These are phyloP conservation scores for Filobasidium wieringae DNA, from an alignment of 768 basidiomycete genomes.

Conservation along the genomic window DNA sequence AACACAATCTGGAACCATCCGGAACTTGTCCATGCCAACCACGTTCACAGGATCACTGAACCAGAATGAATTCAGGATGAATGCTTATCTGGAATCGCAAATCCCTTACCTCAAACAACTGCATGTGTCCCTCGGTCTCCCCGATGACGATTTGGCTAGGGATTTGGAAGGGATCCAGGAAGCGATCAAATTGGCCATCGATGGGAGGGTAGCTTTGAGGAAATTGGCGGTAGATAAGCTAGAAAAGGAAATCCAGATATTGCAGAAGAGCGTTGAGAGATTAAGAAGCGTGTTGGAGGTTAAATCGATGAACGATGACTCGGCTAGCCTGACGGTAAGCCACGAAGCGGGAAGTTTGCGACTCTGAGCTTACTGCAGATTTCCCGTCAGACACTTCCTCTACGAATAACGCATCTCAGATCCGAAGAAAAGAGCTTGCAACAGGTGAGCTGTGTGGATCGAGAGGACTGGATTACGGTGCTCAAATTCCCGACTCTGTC, in stretches of 20 bases:
- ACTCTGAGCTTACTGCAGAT: background rate
- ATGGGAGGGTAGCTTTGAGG: slow-evolving; percentile 4
- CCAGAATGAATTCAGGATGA: too few species aligned
- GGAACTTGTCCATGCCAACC: too few species aligned
- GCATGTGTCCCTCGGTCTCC: slow-evolving; percentile 8
- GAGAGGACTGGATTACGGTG: background rate
- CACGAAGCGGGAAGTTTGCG: too few species aligned
- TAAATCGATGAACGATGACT: too few species aligned
- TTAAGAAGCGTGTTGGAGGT: slow-evolving; percentile 7
- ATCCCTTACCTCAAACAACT: slow-evolving; percentile 7
- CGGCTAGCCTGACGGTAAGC: too few species aligned
- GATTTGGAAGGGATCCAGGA: slow-evolving; percentile 9
- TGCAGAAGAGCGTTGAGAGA: slow-evolving; percentile 4
- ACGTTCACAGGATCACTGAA: too few species aligned
- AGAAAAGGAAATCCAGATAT: slow-evolving; percentile 3
- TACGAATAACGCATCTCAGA: background rate
- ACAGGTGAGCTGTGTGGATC: background rate
- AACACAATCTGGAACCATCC: too few species aligned
- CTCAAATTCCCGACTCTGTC: too few species aligned
- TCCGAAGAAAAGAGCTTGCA: slow-evolving; percentile 1
- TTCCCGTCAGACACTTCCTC: slow-evolving; percentile 2
- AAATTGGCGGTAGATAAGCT: slow-evolving; percentile 6
- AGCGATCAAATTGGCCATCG: slow-evolving; percentile 13
- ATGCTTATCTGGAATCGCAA: slow-evolving; percentile 9
- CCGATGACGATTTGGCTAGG: slow-evolving; percentile 3